Conservation (phyloP, 495 filamentous ascomycete species). For the Collariella sp. region DNA sequence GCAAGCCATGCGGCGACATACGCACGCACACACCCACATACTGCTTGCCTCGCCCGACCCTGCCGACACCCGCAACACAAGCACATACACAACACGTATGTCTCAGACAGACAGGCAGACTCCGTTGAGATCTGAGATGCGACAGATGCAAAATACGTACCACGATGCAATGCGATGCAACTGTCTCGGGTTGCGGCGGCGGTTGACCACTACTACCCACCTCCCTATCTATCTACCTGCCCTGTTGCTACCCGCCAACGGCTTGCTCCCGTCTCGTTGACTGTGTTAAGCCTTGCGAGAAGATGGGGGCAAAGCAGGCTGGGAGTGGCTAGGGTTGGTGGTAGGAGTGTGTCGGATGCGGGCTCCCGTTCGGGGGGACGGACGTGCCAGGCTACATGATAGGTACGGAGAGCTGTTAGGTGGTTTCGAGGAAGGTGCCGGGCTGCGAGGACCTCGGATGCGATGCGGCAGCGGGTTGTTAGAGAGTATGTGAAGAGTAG, state of each 20-base stretch:
- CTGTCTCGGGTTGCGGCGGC: slow-evolving; percentile 4
- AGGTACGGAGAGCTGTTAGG: too few relatives aligned
- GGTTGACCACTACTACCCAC: too few relatives aligned
- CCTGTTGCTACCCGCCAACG: neutral
- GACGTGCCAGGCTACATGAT: too few relatives aligned
- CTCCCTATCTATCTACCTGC: neutral
- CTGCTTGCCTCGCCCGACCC: too few relatives aligned
- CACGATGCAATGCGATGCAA: neutral
- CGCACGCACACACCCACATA: too few relatives aligned
- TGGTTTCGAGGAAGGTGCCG: slow-evolving; percentile 3
- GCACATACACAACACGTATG: too few relatives aligned
- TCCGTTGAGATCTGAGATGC: neutral
- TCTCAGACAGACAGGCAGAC: neutral
- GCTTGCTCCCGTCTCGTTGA: neutral
- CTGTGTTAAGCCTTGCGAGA: neutral
- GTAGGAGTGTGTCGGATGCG: slow-evolving; percentile 3
- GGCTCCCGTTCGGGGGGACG: slow-evolving; percentile 2
- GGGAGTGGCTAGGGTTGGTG: neutral
- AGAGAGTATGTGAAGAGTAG: neutral
- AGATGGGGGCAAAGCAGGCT: neutral
- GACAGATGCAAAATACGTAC: neutral
- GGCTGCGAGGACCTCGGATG: slow-evolving; percentile 4
- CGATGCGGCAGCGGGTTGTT: slow-evolving; percentile 6
- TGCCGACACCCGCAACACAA: too few relatives aligned
- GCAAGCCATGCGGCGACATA: too few relatives aligned